Base-by-base conservation (phyloP, 345 rosid species). In the Arabis hirsuta region DNA sequence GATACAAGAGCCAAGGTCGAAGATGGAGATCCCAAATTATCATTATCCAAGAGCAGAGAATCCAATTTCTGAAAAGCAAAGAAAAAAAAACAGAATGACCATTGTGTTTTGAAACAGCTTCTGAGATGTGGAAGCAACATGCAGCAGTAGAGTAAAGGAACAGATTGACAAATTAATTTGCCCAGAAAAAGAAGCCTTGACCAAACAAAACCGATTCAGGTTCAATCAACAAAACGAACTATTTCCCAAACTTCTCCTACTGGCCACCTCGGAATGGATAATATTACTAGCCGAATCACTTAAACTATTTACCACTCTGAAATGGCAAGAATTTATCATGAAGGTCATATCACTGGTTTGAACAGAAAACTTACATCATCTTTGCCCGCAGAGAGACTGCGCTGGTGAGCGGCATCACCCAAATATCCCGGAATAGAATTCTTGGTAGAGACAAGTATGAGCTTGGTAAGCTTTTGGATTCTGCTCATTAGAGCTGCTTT, bases 401-500 rank as follows among this genome's bases (percentile, higher is more conserved):
- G 83, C 27, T 88, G 94, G 73, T 81, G 98, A 81, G 77, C 71
- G 69, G 81, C 79, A 62, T 90, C 95, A 69, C 79, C 74, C 80
- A 83, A 52, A 76, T 79, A 73, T 62, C 86, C 95, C 72, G 96
- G 96, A 68, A 92, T 80, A 7, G 92, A 69, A 80, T 89, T 89
- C 81, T 86, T 96, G 55, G 99, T 85, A 69, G 99, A 96, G 76
- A 96, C 96, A 69, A 96, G 99, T 79, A 96, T 96, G 34, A 96
- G 98, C 83, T 96, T 96, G 46, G 99, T 96, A 61, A 96, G 82
- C 84, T 91, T 88, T 78, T 96, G 99, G 64, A 96, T 96, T 81
- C 99, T 88, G 80, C 98, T 96, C 98, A 96, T 90, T 39, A 96
- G 85, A 77, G 99, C 99, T 74, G 95, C 98, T 82, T 96, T 96